These are phyloP conservation scores for Calocybe indica DNA, from an alignment of 768 basidiomycete genomes.

Conservation along the genomic window DNA sequence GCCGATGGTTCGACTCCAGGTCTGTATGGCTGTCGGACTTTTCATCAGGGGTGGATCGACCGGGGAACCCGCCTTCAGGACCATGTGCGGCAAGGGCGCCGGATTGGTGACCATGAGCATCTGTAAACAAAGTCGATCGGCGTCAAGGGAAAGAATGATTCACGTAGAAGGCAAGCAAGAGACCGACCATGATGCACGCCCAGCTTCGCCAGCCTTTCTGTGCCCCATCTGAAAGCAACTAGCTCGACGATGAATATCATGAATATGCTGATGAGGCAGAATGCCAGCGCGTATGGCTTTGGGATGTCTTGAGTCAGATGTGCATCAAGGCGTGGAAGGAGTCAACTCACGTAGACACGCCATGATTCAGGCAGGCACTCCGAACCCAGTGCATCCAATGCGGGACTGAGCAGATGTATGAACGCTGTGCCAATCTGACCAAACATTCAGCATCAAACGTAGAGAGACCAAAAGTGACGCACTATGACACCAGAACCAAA, in stretches of 20 bases:
- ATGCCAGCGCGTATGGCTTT: slow-evolving; percentile 77
- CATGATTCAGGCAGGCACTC: slow-evolving; percentile 68
- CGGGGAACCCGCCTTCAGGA: slow-evolving; percentile 38
- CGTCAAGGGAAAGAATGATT: neutral
- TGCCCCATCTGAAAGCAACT: slow-evolving; percentile 84
- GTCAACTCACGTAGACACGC: slow-evolving; percentile 61
- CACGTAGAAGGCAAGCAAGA: neutral
- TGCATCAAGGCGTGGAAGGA: neutral
- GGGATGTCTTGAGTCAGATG: slow-evolving; percentile 1
- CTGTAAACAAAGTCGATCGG: slow-evolving; percentile 22
- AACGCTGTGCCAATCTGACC: slow-evolving; percentile 83
- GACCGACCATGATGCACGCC: slow-evolving; percentile 57
- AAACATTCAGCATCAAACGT: slow-evolving; percentile 4
- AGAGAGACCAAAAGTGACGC: slow-evolving; percentile 18
- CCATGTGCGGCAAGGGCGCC: slow-evolving; percentile 66
- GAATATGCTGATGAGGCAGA: slow-evolving; percentile 81
- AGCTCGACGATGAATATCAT: slow-evolving; percentile 81
- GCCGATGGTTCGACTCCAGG: neutral
- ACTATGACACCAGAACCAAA: slow-evolving; percentile 90
- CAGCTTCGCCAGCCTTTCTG: slow-evolving; percentile 56
- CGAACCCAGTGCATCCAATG: slow-evolving; percentile 60
- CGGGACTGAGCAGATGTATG: slow-evolving; percentile 78
- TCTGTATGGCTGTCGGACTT: neutral
- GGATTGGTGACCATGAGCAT: slow-evolving; percentile 60
- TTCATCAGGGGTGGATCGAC: slow-evolving; percentile 6